Evolutionary conservation across 2,329 filamentous ascomycete species (phyloP).

Genomic region (Cordyceps tenuipes): DNA sequence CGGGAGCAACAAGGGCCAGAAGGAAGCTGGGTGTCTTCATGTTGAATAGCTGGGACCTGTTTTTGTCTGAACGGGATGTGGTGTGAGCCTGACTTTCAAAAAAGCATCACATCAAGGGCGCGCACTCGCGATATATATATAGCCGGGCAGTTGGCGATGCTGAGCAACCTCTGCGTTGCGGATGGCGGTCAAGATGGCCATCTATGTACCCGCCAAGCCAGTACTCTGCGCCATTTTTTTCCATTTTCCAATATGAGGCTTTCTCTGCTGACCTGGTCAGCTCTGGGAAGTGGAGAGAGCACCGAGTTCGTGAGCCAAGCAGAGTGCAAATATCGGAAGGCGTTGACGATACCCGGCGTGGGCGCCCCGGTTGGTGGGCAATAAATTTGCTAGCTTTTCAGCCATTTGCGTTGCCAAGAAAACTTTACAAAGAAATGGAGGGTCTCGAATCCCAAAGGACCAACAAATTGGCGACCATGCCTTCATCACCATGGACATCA

Average conservation of each 20-base stretch:
- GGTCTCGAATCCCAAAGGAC: neutral
- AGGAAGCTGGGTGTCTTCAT: neutral
- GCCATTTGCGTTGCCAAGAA: neutral
- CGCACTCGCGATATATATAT: neutral
- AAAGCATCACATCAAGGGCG: neutral
- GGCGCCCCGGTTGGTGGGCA: neutral
- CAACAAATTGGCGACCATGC: neutral
- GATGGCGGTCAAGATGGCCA: neutral
- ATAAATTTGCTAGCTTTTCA: neutral
- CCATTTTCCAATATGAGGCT: neutral
- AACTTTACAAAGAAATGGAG: neutral
- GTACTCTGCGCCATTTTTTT: neutral
- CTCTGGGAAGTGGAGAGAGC: neutral
- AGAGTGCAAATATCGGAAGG: neutral
- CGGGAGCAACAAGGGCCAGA: neutral
- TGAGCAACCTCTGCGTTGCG: neutral
- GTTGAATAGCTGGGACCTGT: neutral
- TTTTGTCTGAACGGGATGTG: neutral
- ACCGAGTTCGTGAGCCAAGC: neutral
- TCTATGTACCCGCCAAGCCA: neutral
- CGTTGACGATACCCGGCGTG: neutral
- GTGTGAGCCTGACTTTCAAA: neutral
- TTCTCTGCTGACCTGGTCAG: neutral
- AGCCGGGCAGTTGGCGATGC: neutral
- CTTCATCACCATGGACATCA: conserved; percentile 1